Percentiles rank a stretch among this genome's conserved stretches.
Evolutionary conservation across 2,329 filamentous ascomycete species (phyloP).

Genomic region (Aaosphaeria pasadenensis): DNA sequence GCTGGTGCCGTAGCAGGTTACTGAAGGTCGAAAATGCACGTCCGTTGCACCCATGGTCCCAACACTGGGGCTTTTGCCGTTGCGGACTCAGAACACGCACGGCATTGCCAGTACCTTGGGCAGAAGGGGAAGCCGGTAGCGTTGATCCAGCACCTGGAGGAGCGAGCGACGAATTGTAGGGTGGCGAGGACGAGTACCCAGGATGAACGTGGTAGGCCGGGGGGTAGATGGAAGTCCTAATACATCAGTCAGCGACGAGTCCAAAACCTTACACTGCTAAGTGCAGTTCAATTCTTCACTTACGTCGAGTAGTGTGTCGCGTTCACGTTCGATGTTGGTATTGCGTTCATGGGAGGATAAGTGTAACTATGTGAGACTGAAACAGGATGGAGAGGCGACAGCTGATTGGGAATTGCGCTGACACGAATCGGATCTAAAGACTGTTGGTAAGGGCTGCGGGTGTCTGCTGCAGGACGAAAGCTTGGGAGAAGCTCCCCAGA

Average conservation of each 20-base stretch:
- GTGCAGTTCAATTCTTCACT: too few species aligned
- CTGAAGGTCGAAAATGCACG: constrained; percentile 95
- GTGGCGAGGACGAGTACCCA: too few species aligned
- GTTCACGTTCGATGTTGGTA: constrained; percentile 19
- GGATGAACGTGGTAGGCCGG: too few species aligned
- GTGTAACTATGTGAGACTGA: constrained; percentile 25
- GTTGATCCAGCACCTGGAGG: constrained; percentile 10
- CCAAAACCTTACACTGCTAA: too few species aligned
- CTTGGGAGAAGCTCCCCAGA: too few species aligned
- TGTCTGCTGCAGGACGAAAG: not conserved
- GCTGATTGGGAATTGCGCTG: constrained; percentile 18
- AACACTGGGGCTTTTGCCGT: constrained; percentile 91
- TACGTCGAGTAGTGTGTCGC: not conserved
- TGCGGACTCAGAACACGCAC: constrained; percentile 63
- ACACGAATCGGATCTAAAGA: constrained; percentile 25
- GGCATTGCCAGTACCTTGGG: constrained; percentile 24
- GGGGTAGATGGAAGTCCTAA: too few species aligned
- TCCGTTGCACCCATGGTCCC: constrained; percentile 95
- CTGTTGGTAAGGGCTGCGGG: constrained; percentile 31
- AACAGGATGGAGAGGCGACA: constrained; percentile 15
- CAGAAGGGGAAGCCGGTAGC: constrained; percentile 16
- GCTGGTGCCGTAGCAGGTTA: constrained; percentile 87
- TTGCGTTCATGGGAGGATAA: constrained; percentile 27
- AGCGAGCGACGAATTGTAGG: too few species aligned
- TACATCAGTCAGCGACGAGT: too few species aligned